Evolutionary conservation across 257 asterid genomes (phyloP).

Genomic region (Prunella vulgaris): DNA sequence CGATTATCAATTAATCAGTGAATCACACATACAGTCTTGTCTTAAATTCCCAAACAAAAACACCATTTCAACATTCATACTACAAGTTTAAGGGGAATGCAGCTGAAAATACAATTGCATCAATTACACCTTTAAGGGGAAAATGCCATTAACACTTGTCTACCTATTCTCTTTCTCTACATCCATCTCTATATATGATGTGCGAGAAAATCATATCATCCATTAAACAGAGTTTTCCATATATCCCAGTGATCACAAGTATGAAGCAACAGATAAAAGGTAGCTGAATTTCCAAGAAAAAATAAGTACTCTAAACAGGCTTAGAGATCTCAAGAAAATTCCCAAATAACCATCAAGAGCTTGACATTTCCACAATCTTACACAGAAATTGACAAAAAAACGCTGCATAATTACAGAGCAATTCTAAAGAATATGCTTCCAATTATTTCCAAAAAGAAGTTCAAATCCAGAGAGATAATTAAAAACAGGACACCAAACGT

Average conservation of each 20-base stretch:
- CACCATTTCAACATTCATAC: background rate
- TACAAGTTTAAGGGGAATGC: no score
- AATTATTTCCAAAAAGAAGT: no score
- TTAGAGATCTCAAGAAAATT: background rate
- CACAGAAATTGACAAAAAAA: background rate
- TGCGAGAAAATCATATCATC: background rate
- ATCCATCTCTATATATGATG: no score
- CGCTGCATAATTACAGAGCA: background rate
- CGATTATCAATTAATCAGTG: no score
- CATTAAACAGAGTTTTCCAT: background rate
- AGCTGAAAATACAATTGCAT: background rate
- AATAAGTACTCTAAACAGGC: background rate
- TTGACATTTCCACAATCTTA: background rate
- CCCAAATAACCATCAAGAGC: background rate
- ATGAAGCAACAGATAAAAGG: background rate
- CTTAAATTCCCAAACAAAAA: background rate
- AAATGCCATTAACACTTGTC: no score
- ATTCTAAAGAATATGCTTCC: background rate
- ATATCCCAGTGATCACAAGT: background rate
- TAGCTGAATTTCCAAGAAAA: background rate
- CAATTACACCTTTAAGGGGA: no score
- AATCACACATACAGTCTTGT: no score
- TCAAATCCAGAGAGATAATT: background rate
- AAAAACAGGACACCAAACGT: background rate
- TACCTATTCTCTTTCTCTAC: no score